Percentiles rank a stretch among this genome's conserved stretches.
Conservation (phyloP, 2,329 filamentous ascomycete species). For the Balansia obtecta region DNA sequence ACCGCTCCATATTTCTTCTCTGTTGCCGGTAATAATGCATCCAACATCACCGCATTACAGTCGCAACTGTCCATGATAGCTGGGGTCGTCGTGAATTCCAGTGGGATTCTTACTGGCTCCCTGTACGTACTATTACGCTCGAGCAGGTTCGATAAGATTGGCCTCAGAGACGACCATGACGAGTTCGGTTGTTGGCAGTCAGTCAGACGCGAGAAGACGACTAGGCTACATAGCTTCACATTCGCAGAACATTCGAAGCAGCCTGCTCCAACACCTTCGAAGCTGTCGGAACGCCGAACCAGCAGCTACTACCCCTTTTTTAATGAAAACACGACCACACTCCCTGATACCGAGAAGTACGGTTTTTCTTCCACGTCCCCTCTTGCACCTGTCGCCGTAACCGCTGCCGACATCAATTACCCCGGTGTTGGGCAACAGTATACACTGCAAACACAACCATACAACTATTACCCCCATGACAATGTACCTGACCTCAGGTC, state of each 20-base stretch:
- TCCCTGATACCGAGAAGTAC: not conserved
- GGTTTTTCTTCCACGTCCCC: not conserved
- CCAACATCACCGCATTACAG: slow-evolving; percentile 19
- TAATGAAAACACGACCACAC: not conserved
- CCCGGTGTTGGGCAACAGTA: not conserved
- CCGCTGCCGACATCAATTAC: not conserved
- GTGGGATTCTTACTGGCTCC: slow-evolving; percentile 51
- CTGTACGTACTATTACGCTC: slow-evolving; percentile 56
- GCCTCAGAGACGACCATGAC: slow-evolving; percentile 22
- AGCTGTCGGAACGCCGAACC: not conserved
- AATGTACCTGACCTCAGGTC: slow-evolving; percentile 13
- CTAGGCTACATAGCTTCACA: slow-evolving; percentile 6
- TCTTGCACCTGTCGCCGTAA: not conserved
- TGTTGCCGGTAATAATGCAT: slow-evolving; percentile 32
- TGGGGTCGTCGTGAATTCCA: slow-evolving; percentile 52
- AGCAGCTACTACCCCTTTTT: not conserved
- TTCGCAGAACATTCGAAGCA: slow-evolving; percentile 12
- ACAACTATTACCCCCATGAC: slow-evolving; percentile 10
- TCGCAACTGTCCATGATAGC: slow-evolving; percentile 48
- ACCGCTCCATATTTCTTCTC: slow-evolving; percentile 53
- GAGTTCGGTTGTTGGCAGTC: slow-evolving; percentile 32
- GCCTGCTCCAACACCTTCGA: slow-evolving; percentile 7
- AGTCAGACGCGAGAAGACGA: slow-evolving; percentile 3
- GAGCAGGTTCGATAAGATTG: slow-evolving; percentile 44
- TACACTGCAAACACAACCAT: slow-evolving; percentile 1